Conservation (phyloP, 371 early-diverging fungal genomes). For the Lichtheimia ornata region DNA sequence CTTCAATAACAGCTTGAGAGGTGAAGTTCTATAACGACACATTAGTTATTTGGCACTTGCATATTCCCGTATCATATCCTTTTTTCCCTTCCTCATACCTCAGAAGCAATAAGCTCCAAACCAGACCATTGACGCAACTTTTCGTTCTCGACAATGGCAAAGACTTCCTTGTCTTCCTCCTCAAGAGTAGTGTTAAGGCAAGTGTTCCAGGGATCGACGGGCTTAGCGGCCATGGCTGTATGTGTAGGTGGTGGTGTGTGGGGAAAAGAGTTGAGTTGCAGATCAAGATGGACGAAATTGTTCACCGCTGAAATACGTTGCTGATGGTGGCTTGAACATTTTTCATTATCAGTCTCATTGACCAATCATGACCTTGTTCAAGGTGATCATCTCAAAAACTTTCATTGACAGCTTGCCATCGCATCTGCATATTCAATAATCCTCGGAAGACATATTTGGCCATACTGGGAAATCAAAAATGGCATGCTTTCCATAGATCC, state of each 20-base stretch:
- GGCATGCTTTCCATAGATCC: no score
- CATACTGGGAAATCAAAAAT: no score
- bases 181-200: conserved; percentile 78
- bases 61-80: background rate
- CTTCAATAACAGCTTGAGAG: conserved; percentile 95
- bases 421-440: no score
- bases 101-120: conserved; percentile 98
- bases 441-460: no score
- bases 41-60: background rate
- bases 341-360: no score
- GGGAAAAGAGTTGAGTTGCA: no score
- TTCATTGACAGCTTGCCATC: no score
- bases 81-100: conserved; percentile 56
- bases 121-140: conserved; percentile 96
- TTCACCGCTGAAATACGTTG: no score
- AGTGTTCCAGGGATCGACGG: conserved; percentile 61
- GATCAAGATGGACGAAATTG: no score
- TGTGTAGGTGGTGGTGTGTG: background rate
- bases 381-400: no score
- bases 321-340: no score
- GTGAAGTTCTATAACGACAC: conserved; percentile 88
- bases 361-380: no score
- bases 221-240: conserved; percentile 40
- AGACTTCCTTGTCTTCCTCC: conserved; percentile 92
- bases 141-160: conserved; percentile 92